phyloP scores from a whole-genome alignment of 345 rosid genomes.

The Bruguiera gymnorhiza region DNA sequence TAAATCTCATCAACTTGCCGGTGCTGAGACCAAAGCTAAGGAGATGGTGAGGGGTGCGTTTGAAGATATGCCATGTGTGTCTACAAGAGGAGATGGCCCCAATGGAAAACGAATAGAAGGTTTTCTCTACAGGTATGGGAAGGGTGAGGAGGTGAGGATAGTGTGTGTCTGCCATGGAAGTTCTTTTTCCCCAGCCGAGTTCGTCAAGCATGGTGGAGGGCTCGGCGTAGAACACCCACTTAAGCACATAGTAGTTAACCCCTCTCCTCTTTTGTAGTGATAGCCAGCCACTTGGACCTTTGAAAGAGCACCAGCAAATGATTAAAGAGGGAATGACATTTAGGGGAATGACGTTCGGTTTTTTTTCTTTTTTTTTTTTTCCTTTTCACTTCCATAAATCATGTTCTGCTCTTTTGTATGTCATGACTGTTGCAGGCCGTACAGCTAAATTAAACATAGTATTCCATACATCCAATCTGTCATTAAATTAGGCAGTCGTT shows the following conservation, averaged over 20 bases:
- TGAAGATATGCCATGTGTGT: conserved; percentile 36
- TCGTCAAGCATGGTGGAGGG: conserved; percentile 31
- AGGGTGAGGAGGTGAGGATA: conserved; percentile 31
- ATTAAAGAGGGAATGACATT: no score
- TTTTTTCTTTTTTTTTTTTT: no score
- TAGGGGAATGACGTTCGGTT: no score
- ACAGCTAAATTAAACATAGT: no score
- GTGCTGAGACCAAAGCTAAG: conserved; percentile 16
- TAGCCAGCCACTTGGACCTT: background rate
- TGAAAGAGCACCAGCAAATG: no score
- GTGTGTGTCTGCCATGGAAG: conserved; percentile 35
- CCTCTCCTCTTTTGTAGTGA: conserved; percentile 34
- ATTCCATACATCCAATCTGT: no score
- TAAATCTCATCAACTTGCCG: background rate
- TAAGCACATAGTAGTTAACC: conserved; percentile 30
- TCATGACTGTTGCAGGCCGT: no score
- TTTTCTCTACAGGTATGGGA: conserved; percentile 25
- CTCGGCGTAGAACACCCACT: conserved; percentile 26
- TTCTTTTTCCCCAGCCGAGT: conserved; percentile 27
- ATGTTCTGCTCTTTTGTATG: no score
- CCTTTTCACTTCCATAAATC: no score
- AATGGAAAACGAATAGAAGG: conserved; percentile 26
- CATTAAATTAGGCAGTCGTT: no score
- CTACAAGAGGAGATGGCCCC: conserved; percentile 28
- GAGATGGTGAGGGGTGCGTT: conserved; percentile 18